phyloP scores from a whole-genome alignment of 1,139 yeast species.

The Taphrina pruni region DNA sequence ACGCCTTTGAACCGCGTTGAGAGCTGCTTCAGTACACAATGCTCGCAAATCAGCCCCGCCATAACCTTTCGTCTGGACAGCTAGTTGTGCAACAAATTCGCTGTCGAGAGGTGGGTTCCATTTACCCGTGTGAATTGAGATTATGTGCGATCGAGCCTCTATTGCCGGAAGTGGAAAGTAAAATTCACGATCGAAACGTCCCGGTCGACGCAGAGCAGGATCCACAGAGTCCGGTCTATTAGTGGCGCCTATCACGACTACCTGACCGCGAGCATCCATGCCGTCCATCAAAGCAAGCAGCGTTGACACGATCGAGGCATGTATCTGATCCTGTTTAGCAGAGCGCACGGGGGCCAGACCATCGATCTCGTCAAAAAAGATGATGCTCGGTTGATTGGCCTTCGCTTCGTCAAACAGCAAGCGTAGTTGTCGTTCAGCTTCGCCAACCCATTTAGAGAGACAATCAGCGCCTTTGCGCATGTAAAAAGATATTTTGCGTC shows the following conservation, averaged over 20 bases:
- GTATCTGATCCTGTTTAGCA: conserved; percentile 96
- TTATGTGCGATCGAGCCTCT: conserved; percentile 75
- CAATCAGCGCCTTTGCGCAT: conserved; percentile 99
- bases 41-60: conserved; percentile 99
- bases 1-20: conserved; percentile 85
- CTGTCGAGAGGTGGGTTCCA: conserved; percentile 79
- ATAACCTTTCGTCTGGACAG: conserved; percentile 87
- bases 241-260: conserved; percentile 96
- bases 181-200: conserved; percentile 95
- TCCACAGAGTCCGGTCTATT: conserved; percentile 97
- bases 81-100: conserved; percentile 68
- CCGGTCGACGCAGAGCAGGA: conserved; percentile 96
- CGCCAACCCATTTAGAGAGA: conserved; percentile 98
- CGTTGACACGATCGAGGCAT: conserved; percentile 95
- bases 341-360: conserved; percentile 98
- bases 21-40: conserved; percentile 92
- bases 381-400: conserved; percentile 92
- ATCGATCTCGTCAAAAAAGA: conserved; percentile 95
- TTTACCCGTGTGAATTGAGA: conserved; percentile 81
- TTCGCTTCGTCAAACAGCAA: conserved; percentile 93
- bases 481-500: conserved; percentile 85
- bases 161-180: conserved; percentile 91
- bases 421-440: conserved; percentile 93
- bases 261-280: conserved; percentile 97
- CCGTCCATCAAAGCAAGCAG: conserved; percentile 97